phyloP scores from a whole-genome alignment of 345 rosid genomes.

The Moricandia arvensis region DNA sequence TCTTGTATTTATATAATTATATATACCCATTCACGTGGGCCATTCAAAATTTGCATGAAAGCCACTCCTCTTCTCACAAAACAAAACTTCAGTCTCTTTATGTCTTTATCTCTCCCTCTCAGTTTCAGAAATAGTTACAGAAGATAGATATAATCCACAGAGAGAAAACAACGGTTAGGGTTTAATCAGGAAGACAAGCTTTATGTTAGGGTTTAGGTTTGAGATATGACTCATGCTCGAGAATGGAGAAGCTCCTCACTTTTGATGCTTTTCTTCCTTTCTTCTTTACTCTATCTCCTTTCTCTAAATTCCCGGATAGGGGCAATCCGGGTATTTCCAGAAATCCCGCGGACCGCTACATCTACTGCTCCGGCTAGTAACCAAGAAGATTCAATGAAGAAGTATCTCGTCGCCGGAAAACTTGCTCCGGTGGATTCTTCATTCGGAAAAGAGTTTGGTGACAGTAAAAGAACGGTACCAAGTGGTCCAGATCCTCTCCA shows the following conservation, averaged over 20 bases:
- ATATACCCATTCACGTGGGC: constrained; percentile 37
- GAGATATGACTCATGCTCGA: constrained; percentile 39
- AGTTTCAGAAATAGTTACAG: constrained; percentile 9
- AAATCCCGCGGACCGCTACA: neutral
- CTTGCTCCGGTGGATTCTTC: constrained; percentile 36
- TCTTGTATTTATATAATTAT: constrained; percentile 38
- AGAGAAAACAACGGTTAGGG: constrained; percentile 21
- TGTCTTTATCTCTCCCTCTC: constrained; percentile 7
- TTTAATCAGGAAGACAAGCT: constrained; percentile 32
- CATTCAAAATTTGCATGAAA: constrained; percentile 39
- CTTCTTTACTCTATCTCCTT: constrained; percentile 21
- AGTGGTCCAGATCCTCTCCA: constrained; percentile 97
- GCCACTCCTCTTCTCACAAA: constrained; percentile 28
- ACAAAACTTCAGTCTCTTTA: constrained; percentile 23
- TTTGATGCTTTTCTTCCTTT: constrained; percentile 24
- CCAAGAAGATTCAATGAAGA: constrained; percentile 37
- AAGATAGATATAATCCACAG: constrained; percentile 21
- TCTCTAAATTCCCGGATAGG: constrained; percentile 33
- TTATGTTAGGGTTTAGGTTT: constrained; percentile 33
- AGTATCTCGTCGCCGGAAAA: constrained; percentile 43
- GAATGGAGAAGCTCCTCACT: constrained; percentile 34
- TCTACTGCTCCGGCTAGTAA: neutral
- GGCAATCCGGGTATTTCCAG: constrained; percentile 51
- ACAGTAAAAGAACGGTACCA: constrained; percentile 70
- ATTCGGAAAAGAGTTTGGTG: constrained; percentile 43